Evolutionary conservation across 768 basidiomycete species (phyloP), one percentile per base, ranked within the genome.

Genomic region (Mycena rebaudengoi): DNA sequence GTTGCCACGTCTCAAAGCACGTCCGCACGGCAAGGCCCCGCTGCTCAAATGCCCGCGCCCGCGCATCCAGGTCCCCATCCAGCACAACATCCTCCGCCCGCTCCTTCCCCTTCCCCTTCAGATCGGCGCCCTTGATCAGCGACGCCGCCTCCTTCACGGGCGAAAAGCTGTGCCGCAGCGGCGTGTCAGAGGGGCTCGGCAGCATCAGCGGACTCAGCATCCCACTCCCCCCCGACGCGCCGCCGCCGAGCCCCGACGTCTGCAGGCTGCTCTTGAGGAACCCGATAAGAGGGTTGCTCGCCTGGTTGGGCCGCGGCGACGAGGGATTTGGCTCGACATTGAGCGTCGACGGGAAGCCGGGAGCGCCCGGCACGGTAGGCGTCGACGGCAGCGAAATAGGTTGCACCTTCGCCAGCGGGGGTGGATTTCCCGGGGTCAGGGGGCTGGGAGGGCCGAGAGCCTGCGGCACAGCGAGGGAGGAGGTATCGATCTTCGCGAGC

Each of bases 321-420:
- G 59, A 20, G 35, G 37, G 60, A n/a, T 21, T 55, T 3, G 21
- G 20, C 6, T 4, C 44, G n/a, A 3, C 28, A 25, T 28, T 46
- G 54, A 51, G 40, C 3, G 41, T 16, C 29, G 57, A 12, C 18
- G 45, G 14, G 25, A 53, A 45, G 14, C 46, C 18, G 39, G 46
- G 13, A 5, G 40, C 35, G 32, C 28, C 21, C 10, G 58, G 63
- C 10, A 74, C 68, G 20, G 78, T 79, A 5, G 85, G 83, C 1
- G 85, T 85, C 0, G 80, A 73, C 6, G 84, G 84, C 3, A 85
- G 74, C 7, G 85, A 82, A 33, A 86, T 82, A 7, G 80, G 82
- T 56, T 78, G 76, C 7, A 73, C 73, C 65, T 73, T 80, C 7
- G 74, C 67, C 12, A 82, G 70, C 8, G 76, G 78, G 11, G 85